Evolutionary conservation across 805 yeast species (phyloP).

Genomic region (Saccharomyces jurei): DNA sequence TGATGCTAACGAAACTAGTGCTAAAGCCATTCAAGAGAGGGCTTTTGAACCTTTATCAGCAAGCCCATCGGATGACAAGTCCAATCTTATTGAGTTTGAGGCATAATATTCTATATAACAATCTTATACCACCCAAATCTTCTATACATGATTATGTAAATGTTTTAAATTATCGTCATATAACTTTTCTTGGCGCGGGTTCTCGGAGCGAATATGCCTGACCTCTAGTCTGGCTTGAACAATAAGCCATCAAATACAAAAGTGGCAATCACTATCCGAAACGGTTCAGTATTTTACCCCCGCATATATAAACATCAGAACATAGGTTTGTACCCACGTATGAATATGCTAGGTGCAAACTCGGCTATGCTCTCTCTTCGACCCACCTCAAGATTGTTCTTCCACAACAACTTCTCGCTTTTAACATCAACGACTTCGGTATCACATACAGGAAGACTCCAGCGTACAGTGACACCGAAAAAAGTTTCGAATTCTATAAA

Average conservation of each 20-base stretch:
- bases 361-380: background rate
- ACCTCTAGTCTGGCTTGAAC: background rate
- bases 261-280: background rate
- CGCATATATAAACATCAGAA: background rate
- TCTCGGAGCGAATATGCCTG: background rate
- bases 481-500: background rate
- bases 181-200: background rate
- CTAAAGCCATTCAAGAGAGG: constrained; percentile 12
- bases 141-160: background rate
- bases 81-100: constrained; percentile 27
- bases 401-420: background rate
- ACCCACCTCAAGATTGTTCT: background rate
- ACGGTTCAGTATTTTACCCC: background rate
- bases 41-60: constrained; percentile 10
- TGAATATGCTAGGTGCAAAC: background rate
- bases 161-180: background rate
- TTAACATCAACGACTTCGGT: background rate
- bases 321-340: background rate
- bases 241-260: background rate
- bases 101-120: constrained; percentile 9
- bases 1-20: constrained; percentile 9
- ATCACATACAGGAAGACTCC: background rate
- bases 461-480: background rate
- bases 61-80: constrained; percentile 5
- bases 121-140: background rate